Conservation (phyloP, 352 stramenopile species). For the Phytopythium delawarense region DNA sequence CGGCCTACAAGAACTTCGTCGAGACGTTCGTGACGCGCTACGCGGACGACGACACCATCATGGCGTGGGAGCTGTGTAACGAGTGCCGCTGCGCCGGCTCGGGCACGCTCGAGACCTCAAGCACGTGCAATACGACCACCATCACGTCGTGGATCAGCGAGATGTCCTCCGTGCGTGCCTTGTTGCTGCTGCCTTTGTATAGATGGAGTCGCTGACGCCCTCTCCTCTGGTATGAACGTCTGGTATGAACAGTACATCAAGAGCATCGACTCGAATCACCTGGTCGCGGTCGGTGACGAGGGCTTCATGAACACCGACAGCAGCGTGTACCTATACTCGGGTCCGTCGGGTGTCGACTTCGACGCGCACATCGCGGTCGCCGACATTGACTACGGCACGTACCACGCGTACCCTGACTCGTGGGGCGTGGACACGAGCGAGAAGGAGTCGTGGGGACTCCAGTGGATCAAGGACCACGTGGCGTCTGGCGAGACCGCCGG, state of each 20-base stretch:
- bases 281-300: slow-evolving; percentile 25
- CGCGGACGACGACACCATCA: slow-evolving; percentile 21
- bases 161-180: slow-evolving; percentile 22
- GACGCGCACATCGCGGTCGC: slow-evolving; percentile 24
- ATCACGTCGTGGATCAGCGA: slow-evolving; percentile 26
- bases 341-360: slow-evolving; percentile 27
- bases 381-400: slow-evolving; percentile 27
- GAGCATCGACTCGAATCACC: slow-evolving; percentile 26
- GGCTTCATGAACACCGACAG: slow-evolving; percentile 34
- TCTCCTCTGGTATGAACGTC: no score
- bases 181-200: neutral
- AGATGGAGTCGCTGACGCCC: neutral
- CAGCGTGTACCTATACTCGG: slow-evolving; percentile 31
- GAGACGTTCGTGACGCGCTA: slow-evolving; percentile 21
- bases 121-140: slow-evolving; percentile 18
- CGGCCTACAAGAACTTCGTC: slow-evolving; percentile 28
- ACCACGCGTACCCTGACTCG: slow-evolving; percentile 31
- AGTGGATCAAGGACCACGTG: slow-evolving; percentile 30
- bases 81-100: slow-evolving; percentile 25
- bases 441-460: slow-evolving; percentile 22
- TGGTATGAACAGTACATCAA: slow-evolving; percentile 22
- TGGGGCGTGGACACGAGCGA: slow-evolving; percentile 21
- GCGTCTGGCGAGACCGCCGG: slow-evolving; percentile 17
- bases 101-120: slow-evolving; percentile 17
- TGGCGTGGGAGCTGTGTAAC: slow-evolving; percentile 23